Evolutionary conservation across 805 yeast species (phyloP), one percentile per base, ranked within the genome.

Genomic region (Spathaspora passalidarum): DNA sequence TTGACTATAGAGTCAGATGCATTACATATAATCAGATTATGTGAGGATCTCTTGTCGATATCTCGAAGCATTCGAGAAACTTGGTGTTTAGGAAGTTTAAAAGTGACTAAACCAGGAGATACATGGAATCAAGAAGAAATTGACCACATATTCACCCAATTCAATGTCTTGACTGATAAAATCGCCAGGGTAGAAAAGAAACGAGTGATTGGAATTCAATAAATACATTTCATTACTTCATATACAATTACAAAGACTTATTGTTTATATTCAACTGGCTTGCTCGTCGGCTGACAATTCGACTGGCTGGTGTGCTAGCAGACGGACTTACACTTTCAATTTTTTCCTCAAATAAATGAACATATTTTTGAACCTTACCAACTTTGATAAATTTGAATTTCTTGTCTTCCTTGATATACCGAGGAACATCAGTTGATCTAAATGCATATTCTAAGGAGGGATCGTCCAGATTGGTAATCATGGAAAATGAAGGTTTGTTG

Each of bases 61-160:
- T 76, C 82, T 1, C 59, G 80, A 38, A 68, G 70, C 0, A 59
- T 80, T 39, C 75, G 76, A 52, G 84, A 80, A 56, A 69, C 76
- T 3, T 80, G 84, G 85, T 73, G 79, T 35, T 59, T 80, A 44
- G 83, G 82, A 2, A 78, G 80, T 19, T 63, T 79, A 44, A 76
- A 76, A 34, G 70, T 67, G 11, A 56, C 56, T 8, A 38, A 49
- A 1, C 42, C 42, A 2, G 44, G 47, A 14, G 50, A 46, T 7
- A 50, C 49, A 10, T 40, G 54, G 23, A 57, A 54, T 29, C 60
- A 60, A 21, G 52, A 52, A 21, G 61, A 66, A 13, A 44, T 60
- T 4, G 50, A 59, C 43, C 45, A 50, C 10, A 58, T 68, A 3
- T 67, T 65, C 38, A 54, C 52, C 5, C 62, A 67, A 51, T 71